phyloP scores from a whole-genome alignment of 2,329 filamentous ascomycete genomes.

The Exophiala sp. region DNA sequence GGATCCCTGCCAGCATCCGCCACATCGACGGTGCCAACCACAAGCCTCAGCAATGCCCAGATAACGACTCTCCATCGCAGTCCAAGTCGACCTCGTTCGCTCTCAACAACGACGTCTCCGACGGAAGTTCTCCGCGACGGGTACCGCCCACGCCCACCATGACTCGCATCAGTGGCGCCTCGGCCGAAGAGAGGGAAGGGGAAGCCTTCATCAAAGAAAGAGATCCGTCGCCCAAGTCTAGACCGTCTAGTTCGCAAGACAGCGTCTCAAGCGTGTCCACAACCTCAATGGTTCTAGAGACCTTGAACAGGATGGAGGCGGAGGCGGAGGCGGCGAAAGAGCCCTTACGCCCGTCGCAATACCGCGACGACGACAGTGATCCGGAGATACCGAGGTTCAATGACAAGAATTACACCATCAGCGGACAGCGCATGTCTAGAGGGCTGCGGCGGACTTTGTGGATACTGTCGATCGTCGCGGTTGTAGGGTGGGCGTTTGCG shows the following conservation, averaged over 20 bases:
- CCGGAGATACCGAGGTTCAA: slow-evolving; percentile 28
- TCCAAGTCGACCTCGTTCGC: slow-evolving; percentile 21
- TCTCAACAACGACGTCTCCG: slow-evolving; percentile 17
- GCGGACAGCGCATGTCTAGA: slow-evolving; percentile 26
- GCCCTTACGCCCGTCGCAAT: slow-evolving; percentile 12
- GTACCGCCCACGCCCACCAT: slow-evolving; percentile 9
- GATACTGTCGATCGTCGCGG: slow-evolving; percentile 37
- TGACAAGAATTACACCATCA: slow-evolving; percentile 14
- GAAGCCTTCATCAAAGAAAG: slow-evolving; percentile 14
- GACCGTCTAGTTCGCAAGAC: slow-evolving; percentile 20
- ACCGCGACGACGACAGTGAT: slow-evolving; percentile 30
- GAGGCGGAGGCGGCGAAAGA: slow-evolving; percentile 10
- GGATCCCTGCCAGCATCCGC: slow-evolving; percentile 9
- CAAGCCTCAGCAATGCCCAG: slow-evolving; percentile 11
- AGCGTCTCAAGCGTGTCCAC: slow-evolving; percentile 29
- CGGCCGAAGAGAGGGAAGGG: slow-evolving; percentile 17
- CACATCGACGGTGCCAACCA: slow-evolving; percentile 3
- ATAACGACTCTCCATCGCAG: slow-evolving; percentile 11
- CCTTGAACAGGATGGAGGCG: slow-evolving; percentile 23
- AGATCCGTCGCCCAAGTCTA: slow-evolving; percentile 1
- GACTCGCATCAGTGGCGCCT: slow-evolving; percentile 1
- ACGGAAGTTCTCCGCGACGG: slow-evolving; percentile 3
- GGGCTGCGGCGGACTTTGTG: slow-evolving; percentile 38
- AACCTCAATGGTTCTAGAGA: slow-evolving; percentile 31
- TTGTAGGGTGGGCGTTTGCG: slow-evolving; percentile 43